Conservation (phyloP, 2,329 filamentous ascomycete species). For the Pseudogymnoascus sp. region DNA sequence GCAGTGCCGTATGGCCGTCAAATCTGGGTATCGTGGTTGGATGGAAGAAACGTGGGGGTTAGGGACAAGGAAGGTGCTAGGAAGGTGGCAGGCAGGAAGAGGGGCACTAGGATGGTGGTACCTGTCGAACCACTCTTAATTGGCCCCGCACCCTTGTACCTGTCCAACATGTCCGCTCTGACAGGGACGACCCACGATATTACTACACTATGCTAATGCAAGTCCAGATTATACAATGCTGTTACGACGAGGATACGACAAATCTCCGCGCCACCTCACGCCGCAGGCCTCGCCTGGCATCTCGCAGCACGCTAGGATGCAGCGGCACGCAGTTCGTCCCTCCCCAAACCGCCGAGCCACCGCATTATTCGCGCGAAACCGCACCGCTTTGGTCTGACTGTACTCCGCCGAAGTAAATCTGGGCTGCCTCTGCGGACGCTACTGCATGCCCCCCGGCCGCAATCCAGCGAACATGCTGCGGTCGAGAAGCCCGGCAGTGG, state of each 20-base stretch:
- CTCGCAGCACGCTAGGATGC: neutral
- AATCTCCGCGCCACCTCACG: neutral
- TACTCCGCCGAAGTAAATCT: neutral
- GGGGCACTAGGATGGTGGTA: neutral
- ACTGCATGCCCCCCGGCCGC: neutral
- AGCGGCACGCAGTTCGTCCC: neutral
- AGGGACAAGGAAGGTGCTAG: neutral
- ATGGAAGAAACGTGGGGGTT: constrained; percentile 1
- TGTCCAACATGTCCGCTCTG: neutral
- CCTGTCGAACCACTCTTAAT: constrained; percentile 1
- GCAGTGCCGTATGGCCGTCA: neutral
- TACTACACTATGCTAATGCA: constrained; percentile 7
- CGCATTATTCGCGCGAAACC: neutral
- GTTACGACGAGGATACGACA: neutral
- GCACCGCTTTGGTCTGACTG: neutral
- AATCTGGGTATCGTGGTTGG: constrained; percentile 2
- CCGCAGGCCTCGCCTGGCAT: neutral
- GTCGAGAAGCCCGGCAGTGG: neutral
- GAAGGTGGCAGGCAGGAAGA: neutral
- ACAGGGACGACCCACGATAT: constrained; percentile 1
- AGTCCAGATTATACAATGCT: neutral
- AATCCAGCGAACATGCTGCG: neutral
- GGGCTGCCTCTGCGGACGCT: neutral
- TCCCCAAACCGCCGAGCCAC: neutral
- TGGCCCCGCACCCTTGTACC: constrained; percentile 2